Base-by-base conservation (phyloP, 805 yeast species). In the Hanseniaspora pseudoguilliermondii region DNA sequence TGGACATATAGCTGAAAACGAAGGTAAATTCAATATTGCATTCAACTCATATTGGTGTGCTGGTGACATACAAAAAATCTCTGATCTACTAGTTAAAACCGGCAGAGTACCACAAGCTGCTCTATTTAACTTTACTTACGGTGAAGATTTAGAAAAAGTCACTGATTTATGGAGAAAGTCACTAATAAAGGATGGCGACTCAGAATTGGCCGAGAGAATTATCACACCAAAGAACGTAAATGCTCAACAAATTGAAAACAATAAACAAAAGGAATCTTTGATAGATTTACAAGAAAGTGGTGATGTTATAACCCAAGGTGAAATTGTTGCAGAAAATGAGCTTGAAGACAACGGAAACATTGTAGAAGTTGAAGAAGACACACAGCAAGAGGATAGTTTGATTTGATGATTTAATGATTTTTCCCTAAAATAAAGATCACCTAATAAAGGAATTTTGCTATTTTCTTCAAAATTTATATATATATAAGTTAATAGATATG, bases 21-120 rank as follows among this genome's bases (percentile, higher is more conserved):
- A 73, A 47, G 97, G 97, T 49, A 84, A 84, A 66, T 86, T 81
- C 70, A 93, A 93, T 68, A 74, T 90, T 57, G 95, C 97, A 27
- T 93, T 89, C 74, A 88, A 86, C 66, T 84, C 96, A 13, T 81
- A 82, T 68, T 93, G 97, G 97, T 73, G 82, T 55, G 78, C 83
- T 35, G 91, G 95, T 41, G 85, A 88, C 65, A 73, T 80, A 40
- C 70, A 72, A 18, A 73, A 75, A 43, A 84, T 90, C 61, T 75
- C 82, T 55, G 78, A 79, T 23, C 73, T 93, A 60, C 76, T 93
- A 62, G 74, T 78, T 48, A 74, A 77, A 64, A 77, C 87, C 54
- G 86, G 79, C 40, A 79, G 95, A 66, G 75, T 74, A 58, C 75
- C 95, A 1, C 98, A 93, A 69, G 96, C 96, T 35, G 78, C 96